Conservation (phyloP, 305 asterid genomes). For the Fraxinus sp. region DNA sequence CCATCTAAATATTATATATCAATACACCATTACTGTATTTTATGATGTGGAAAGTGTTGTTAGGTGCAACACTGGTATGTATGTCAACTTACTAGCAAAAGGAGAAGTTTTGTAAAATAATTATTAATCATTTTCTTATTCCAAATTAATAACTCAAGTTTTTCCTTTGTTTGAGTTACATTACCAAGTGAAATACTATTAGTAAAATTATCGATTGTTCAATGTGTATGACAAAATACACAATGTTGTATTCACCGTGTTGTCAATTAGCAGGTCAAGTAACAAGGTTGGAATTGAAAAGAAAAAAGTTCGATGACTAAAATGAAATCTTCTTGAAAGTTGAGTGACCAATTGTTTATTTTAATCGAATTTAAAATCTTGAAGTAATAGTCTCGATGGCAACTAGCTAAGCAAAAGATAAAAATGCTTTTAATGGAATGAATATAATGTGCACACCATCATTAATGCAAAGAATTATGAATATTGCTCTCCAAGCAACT, state of each 20-base stretch:
- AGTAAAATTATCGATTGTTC: neutral
- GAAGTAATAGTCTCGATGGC: neutral
- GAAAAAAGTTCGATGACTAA: neutral
- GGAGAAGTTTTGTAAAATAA: neutral
- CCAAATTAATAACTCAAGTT: too few relatives aligned
- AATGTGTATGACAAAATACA: neutral
- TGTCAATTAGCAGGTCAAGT: neutral
- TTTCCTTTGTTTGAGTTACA: neutral
- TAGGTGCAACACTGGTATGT: neutral
- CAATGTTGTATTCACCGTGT: neutral
- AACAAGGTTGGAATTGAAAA: neutral
- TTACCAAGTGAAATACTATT: neutral
- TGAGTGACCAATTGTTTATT: neutral
- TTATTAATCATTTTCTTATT: neutral
- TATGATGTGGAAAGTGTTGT: neutral
- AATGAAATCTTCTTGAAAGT: neutral
- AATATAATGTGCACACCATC: constrained; percentile 27
- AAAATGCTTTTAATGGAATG: constrained; percentile 17
- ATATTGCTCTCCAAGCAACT: constrained; percentile 47
- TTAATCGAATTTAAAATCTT: neutral
- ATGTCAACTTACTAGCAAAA: neutral
- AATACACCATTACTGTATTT: neutral
- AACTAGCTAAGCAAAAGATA: neutral
- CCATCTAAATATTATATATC: neutral
- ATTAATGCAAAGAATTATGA: constrained; percentile 34